Base-by-base conservation (phyloP, 306 rosid genomes). In the Fagus crenata region DNA sequence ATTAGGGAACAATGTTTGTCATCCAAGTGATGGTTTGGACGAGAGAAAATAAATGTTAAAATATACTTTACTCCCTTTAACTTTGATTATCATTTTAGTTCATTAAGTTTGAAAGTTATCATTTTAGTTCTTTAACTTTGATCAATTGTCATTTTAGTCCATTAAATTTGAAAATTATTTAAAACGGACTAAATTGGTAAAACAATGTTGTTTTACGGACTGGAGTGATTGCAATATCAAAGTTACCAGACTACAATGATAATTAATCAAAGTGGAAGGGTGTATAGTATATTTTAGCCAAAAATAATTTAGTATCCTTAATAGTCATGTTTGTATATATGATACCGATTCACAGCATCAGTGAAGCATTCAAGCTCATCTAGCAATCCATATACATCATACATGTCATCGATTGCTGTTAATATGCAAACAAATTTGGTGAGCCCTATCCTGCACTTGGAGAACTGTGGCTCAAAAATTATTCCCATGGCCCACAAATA, bases 331-430 rank as follows among this genome's bases (percentile, higher is more conserved):
- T 61, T n/a, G n/a, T n/a, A n/a, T 43, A 9, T 15, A 18, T 64
- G 6, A 59, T 76, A 84, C 84, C 53, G 46, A 9, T 22, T 14
- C 13, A 84, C 82, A 2, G 82, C 77, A 53, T 67, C 31, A 13
- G 84, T 84, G 53, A 80, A 80, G 46, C 22, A 40, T 67, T 84
- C 82, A 14, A 84, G 84, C 73, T 84, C 87, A 49, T 80, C 79
- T 9, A 77, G 49, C 18, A 63, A 81, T 74, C 84, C 87, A 75
- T 76, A 80, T 1, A 76, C 46, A 64, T 84, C 87, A 37, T 80
- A 84, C 67, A 76, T 67, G 70, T 84, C 87, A 37, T 84, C 84
- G 4, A 84, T 80, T 7, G 35, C 71, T 5, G 77, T 7, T 18
- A 84, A 14, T 63, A 80, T 77, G 77, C 87, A 80, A 4, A 84